Evolutionary conservation across 345 rosid species (phyloP).

Genomic region (Gossypium anomalum): DNA sequence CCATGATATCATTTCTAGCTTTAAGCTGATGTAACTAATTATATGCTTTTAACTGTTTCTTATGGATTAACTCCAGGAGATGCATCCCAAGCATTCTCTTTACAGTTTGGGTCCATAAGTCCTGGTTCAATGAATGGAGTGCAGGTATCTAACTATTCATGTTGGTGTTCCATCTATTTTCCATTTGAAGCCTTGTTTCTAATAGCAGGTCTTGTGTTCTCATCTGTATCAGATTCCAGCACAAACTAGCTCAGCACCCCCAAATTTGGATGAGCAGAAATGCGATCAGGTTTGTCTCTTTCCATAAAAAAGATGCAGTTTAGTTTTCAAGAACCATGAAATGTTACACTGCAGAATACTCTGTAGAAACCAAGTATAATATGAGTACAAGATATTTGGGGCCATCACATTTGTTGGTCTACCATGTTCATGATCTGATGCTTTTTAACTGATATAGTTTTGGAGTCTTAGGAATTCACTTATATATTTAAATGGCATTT

Average conservation of each 20-base stretch:
- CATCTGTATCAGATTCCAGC: background rate
- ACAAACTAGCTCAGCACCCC: background rate
- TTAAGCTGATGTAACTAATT: background rate
- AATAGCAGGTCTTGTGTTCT: background rate
- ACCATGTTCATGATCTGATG: background rate
- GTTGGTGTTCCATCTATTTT: background rate
- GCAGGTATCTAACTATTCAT: constrained; percentile 42
- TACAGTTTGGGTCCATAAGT: constrained; percentile 84
- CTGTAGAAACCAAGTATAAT: background rate
- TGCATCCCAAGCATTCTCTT: constrained; percentile 56
- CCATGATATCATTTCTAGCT: background rate
- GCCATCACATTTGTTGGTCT: background rate
- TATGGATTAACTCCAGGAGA: constrained; percentile 44
- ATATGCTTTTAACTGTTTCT: constrained; percentile 1
- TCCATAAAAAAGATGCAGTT: background rate
- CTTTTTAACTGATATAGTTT: background rate
- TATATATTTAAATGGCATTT: constrained; percentile 18
- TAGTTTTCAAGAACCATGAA: background rate
- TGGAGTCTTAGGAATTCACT: background rate
- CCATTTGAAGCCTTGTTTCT: background rate
- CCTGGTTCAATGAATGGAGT: constrained; percentile 76
- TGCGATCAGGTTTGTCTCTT: constrained; percentile 44
- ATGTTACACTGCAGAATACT: background rate
- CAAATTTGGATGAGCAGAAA: constrained; percentile 1
- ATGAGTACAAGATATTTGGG: background rate